Percentiles rank a stretch among this genome's conserved stretches.
Evolutionary conservation across 495 filamentous ascomycete species (phyloP).

Genomic region (Penicillium crystallinum): DNA sequence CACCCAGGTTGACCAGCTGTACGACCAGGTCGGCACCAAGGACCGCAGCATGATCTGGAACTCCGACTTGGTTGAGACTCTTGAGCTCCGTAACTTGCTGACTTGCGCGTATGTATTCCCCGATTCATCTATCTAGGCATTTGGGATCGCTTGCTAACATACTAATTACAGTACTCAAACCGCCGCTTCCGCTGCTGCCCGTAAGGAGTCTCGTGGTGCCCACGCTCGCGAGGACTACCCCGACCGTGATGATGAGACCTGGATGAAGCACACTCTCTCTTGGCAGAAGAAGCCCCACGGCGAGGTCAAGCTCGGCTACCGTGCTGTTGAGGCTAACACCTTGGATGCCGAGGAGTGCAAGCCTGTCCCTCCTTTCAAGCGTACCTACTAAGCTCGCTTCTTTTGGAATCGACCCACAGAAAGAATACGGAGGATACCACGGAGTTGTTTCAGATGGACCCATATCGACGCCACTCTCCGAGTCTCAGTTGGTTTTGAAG

Average conservation of each 20-base stretch:
- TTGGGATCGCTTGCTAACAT: neutral
- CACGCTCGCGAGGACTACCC: conserved; percentile 95
- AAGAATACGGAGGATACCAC: conserved; percentile 16
- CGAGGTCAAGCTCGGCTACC: conserved; percentile 70
- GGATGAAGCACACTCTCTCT: conserved; percentile 98
- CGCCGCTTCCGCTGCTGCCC: conserved; percentile 73
- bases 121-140: no score
- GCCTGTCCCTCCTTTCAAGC: conserved; percentile 82
- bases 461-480: conserved; percentile 2
- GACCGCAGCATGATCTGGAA: conserved; percentile 99
- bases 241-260: conserved; percentile 85
- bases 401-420: conserved; percentile 3
- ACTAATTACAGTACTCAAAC: conserved; percentile 63
- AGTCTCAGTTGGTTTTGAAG: conserved; percentile 1
- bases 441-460: conserved; percentile 19
- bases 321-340: conserved; percentile 68
- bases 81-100: conserved; percentile 87
- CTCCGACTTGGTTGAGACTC: conserved; percentile 90
- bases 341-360: conserved; percentile 88
- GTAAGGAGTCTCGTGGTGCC: conserved; percentile 91
- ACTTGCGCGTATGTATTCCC: conserved; percentile 76
- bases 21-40: conserved; percentile 81
- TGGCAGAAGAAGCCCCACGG: conserved; percentile 89
- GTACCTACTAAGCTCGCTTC: conserved; percentile 57
- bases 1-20: conserved; percentile 72